Evolutionary conservation across 176 grass and related monocot genomes (phyloP).

Genomic region (Zoysia japonica): DNA sequence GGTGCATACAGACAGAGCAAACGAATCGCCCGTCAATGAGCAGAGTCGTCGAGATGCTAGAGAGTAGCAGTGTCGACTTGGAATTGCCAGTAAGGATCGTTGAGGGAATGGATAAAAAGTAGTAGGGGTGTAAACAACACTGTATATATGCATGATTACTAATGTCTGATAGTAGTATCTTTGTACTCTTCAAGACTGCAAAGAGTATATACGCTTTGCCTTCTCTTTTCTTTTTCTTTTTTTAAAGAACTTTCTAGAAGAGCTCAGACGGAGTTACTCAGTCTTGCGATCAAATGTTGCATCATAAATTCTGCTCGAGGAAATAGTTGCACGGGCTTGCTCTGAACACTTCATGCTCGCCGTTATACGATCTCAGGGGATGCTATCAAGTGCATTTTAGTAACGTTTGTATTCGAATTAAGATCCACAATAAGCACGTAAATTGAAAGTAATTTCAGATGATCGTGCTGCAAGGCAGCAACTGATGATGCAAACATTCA

Average conservation of each 20-base stretch:
- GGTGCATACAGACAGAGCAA: constrained; percentile 54
- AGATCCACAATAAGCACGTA: not conserved
- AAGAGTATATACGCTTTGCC: not conserved
- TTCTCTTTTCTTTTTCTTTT: not conserved
- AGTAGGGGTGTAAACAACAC: not conserved
- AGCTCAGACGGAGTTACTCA: not conserved
- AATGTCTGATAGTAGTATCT: not conserved
- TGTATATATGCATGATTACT: not conserved
- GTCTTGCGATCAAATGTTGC: not conserved
- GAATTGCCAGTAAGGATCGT: constrained; percentile 26
- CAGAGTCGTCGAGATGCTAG: constrained; percentile 54
- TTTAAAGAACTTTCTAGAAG: not conserved
- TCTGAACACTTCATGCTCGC: not conserved
- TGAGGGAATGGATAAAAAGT: not conserved
- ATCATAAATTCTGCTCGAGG: not conserved
- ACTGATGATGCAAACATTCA: not conserved
- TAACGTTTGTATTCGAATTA: not conserved
- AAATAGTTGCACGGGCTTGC: not conserved
- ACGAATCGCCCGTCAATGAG: constrained; percentile 50
- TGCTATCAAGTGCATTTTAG: not conserved
- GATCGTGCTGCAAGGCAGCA: not conserved
- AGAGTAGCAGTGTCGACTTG: constrained; percentile 27
- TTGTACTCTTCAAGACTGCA: not conserved
- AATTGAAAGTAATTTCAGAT: not conserved
- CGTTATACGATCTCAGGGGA: not conserved